Conservation (phyloP, 2,329 filamentous ascomycete species). For the Lachnellula suecica region DNA sequence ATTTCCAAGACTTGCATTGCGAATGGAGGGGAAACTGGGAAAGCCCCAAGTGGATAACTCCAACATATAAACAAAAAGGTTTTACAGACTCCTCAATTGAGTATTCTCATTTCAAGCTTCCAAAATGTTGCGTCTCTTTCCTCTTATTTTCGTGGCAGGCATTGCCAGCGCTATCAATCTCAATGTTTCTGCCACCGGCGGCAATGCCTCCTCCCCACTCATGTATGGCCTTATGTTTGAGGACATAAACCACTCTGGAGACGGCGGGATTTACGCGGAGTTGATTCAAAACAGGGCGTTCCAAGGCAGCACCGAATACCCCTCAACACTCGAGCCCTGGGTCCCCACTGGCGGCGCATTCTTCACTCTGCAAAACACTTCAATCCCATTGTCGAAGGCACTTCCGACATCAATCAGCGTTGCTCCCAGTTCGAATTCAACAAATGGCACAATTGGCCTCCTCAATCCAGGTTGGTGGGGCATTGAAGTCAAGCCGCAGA, state of each 20-base stretch:
- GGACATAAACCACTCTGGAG: constrained; percentile 32
- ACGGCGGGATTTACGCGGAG: constrained; percentile 56
- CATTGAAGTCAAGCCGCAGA: constrained; percentile 37
- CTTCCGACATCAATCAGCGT: constrained; percentile 28
- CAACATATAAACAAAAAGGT: neutral
- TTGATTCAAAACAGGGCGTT: constrained; percentile 71
- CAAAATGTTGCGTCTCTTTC: neutral
- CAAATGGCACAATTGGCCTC: constrained; percentile 42
- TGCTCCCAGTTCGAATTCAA: constrained; percentile 32
- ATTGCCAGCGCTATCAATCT: constrained; percentile 25
- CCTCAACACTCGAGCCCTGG: constrained; percentile 43
- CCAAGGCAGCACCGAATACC: constrained; percentile 48
- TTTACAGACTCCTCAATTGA: neutral
- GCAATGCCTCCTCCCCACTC: constrained; percentile 27
- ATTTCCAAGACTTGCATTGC: neutral
- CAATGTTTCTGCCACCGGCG: constrained; percentile 25
- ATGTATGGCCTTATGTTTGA: constrained; percentile 33
- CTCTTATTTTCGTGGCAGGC: constrained; percentile 11
- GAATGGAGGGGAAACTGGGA: neutral
- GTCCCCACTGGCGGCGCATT: constrained; percentile 18
- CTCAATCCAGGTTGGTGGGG: constrained; percentile 58
- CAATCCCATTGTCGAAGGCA: constrained; percentile 24
- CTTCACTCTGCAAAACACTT: constrained; percentile 33
- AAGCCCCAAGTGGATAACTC: neutral
- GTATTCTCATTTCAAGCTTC: neutral